Evolutionary conservation across 2,329 filamentous ascomycete species (phyloP), one percentile per base, ranked within the genome.

Genomic region (Cylindrodendrum hubeiense): DNA sequence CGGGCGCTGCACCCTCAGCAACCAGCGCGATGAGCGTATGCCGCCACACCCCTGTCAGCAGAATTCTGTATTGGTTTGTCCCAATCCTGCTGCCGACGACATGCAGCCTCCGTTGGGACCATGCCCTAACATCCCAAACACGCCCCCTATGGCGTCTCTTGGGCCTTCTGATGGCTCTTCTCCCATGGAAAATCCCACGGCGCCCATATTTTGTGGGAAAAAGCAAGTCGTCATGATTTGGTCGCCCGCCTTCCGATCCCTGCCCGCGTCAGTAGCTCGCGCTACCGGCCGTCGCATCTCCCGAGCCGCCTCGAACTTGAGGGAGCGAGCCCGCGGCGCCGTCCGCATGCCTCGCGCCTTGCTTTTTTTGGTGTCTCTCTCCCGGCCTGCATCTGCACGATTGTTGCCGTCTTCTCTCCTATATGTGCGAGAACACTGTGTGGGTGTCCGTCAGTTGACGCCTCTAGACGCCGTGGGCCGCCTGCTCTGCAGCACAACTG

Each of bases 61-160:
- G 44, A 56, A 43, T 46, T 56, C 52, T 62, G 39, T 22, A 28
- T 30, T 55, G 30, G 47, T 50, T 30, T 49, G 26, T 50, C 28
- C 47, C 47, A 41, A 44, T 63, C 43, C 51, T 43, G 51, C 34
- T 43, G 46, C 41, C 33, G 63, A 57, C 63, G 50, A 57, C 67
- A 69, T 72, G 63, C 56, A 62, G 49, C 39, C 30, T 60, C 55
- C 59, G 68, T 71, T 63, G 59, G 65, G 65, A 67, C 67, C 66
- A 68, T 73, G 71, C 71, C 71, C 71, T 73, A 73, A 73, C 63
- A 43, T 53, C 63, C 55, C 60, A 47, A 61, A 66, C 56, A 52
- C 59, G 61, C 60, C 52, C 59, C 56, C 30, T 59, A 59, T 60
- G 60, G 53, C 21, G 47, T 21, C 49, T 59, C 50, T 43, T 30